Conservation (phyloP, 306 rosid genomes). For the Delonix regia region DNA sequence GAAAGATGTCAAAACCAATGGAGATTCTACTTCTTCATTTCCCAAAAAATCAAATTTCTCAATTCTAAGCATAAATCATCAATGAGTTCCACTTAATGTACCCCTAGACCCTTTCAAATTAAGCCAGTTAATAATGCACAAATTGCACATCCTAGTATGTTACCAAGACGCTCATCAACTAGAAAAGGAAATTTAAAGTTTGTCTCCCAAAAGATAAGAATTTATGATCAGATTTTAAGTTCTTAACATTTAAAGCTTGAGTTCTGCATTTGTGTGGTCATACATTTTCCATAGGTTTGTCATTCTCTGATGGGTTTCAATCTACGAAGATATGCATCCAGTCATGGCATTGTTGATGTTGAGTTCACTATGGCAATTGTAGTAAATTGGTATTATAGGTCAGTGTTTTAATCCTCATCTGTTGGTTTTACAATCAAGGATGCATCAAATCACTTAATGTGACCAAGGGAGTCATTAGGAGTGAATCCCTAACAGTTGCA, state of each 20-base stretch:
- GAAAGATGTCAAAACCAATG: neutral
- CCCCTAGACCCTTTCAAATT: neutral
- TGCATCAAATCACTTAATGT: neutral
- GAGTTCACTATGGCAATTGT: neutral
- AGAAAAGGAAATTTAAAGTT: neutral
- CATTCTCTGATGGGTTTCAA: neutral
- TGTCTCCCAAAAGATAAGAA: neutral
- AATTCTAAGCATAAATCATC: neutral
- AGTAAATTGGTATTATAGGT: neutral
- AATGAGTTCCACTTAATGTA: neutral
- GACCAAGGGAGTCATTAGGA: neutral
- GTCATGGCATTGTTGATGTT: too few relatives aligned
- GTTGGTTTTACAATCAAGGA: neutral
- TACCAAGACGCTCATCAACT: neutral
- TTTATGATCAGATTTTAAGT: neutral
- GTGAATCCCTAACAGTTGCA: neutral
- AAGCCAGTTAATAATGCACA: neutral
- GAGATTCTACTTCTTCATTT: neutral
- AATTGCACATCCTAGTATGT: neutral
- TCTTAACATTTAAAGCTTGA: neutral
- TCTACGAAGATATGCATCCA: neutral
- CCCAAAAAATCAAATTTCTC: neutral
- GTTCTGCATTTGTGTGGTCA: neutral
- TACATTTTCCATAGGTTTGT: neutral
- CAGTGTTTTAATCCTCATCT: neutral